Base-by-base conservation (phyloP, 2,329 filamentous ascomycete species). In the Trichoderma semiorbis region DNA sequence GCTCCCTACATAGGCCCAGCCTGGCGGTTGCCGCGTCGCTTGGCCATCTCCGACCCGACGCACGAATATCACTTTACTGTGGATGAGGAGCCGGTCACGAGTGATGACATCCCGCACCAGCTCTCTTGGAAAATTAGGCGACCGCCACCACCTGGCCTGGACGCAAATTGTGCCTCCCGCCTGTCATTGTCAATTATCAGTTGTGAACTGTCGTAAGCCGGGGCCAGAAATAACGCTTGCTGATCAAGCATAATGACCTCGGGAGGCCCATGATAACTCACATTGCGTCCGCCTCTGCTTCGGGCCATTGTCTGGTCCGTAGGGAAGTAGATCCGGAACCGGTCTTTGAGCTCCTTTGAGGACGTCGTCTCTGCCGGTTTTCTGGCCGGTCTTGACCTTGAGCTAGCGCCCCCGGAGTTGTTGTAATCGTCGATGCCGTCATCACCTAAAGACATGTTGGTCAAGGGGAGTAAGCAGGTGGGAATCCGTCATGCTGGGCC, bases 1-100 rank as follows among this genome's bases (percentile, higher is more conserved):
- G 76, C 93, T 97, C 18, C 96, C 96, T 47, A 97, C 83, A 78
- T 98, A 98, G 2, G 88, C 91, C 91, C 93, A 98, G 5, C 90
- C 90, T 72, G 74, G 70, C 66, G 77, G 76, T 43, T 63, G 55
- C 28, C 66, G 53, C 39, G 53, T 14, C 43, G 69, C 62, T 26
- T 74, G 47, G 34, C 53, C 62, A 57, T 53, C 36, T 64, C 70
- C 70, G 47, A 62, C 68, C 32, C 73, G 62, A 26, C 83, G 83
- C 28, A 88, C 87, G 66, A 89, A 83, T 69, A 90, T 82, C 75
- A 94, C 85, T 83, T 99, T 99, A 82, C 90, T 97, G 81, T 99
- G 96, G 84, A 97, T 93, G 74, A 99, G 83, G 26, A 98, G 79
- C 0, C 93, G 93, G 3, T 82, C 75, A 43, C 95, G 86, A 28